phyloP scores from a whole-genome alignment of 352 stramenopile genomes.

The Thraustotheca clavata region DNA sequence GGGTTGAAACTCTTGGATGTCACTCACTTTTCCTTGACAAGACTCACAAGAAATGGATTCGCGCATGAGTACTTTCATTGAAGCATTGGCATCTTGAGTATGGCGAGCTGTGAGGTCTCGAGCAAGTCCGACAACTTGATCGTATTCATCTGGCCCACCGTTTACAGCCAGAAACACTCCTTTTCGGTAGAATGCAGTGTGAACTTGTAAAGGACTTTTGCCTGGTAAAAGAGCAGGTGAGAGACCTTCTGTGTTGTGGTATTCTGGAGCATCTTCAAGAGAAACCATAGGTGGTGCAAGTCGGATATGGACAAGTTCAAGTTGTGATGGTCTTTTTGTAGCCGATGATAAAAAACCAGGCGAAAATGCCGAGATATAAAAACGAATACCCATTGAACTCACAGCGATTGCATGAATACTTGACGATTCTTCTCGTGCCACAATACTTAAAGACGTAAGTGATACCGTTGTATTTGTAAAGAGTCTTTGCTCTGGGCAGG shows the following conservation, averaged over 20 bases:
- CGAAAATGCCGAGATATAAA: slow-evolving; percentile 90
- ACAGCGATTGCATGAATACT: slow-evolving; percentile 89
- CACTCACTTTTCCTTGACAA: slow-evolving; percentile 76
- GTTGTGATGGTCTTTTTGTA: slow-evolving; percentile 45
- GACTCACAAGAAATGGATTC: slow-evolving; percentile 68
- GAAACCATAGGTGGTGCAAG: slow-evolving; percentile 61
- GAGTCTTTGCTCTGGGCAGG: slow-evolving; percentile 69
- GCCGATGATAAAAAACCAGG: slow-evolving; percentile 33
- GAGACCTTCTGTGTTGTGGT: slow-evolving; percentile 82
- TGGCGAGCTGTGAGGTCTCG: slow-evolving; percentile 61
- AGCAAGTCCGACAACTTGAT: slow-evolving; percentile 63
- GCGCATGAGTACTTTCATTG: slow-evolving; percentile 53
- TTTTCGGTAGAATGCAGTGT: slow-evolving; percentile 68
- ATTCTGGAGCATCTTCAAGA: slow-evolving; percentile 62
- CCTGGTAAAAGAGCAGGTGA: slow-evolving; percentile 68
- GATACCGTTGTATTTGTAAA: slow-evolving; percentile 59
- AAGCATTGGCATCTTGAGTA: slow-evolving; percentile 33
- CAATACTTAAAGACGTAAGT: slow-evolving; percentile 55
- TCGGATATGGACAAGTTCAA: slow-evolving; percentile 77
- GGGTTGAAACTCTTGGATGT: slow-evolving; percentile 55
- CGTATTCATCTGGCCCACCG: slow-evolving; percentile 63
- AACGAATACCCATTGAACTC: slow-evolving; percentile 88
- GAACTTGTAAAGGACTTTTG: slow-evolving; percentile 68
- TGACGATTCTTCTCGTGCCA: slow-evolving; percentile 61
- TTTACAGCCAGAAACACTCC: slow-evolving; percentile 74